Evolutionary conservation across 2,329 filamentous ascomycete species (phyloP).

Genomic region (Phialocephala sp.): DNA sequence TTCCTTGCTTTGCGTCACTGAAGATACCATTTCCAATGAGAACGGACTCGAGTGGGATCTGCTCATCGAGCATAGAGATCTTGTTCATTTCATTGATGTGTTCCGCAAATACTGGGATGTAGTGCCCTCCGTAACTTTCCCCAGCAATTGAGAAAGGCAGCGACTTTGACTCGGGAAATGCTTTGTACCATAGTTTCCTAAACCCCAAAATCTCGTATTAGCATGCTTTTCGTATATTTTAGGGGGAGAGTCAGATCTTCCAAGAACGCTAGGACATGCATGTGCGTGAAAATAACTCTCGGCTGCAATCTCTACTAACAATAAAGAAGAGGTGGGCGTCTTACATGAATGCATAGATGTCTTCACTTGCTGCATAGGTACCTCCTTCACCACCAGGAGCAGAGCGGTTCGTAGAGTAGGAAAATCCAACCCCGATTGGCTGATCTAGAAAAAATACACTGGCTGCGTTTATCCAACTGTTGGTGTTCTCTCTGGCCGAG

Average conservation of each 20-base stretch:
- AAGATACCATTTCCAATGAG: conserved; percentile 62
- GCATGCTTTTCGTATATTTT: neutral
- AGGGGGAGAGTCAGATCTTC: neutral
- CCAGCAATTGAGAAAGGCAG: conserved; percentile 48
- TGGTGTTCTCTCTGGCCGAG: conserved; percentile 45
- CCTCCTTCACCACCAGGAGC: conserved; percentile 26
- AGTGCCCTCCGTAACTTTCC: conserved; percentile 36
- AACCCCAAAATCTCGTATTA: neutral
- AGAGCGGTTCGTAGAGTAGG: conserved; percentile 39
- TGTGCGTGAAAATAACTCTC: neutral
- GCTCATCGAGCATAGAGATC: conserved; percentile 44
- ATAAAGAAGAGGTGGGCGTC: neutral
- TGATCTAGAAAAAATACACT: conserved; percentile 48
- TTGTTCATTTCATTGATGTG: conserved; percentile 33
- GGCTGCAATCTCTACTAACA: neutral
- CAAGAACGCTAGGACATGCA: neutral
- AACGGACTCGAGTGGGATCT: conserved; percentile 53
- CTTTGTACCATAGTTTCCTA: conserved; percentile 39
- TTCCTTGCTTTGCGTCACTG: conserved; percentile 57
- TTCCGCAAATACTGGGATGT: conserved; percentile 48
- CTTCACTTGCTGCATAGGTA: conserved; percentile 33
- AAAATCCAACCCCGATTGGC: conserved; percentile 48
- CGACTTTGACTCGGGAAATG: conserved; percentile 49
- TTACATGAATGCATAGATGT: conserved; percentile 36
- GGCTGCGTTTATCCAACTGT: conserved; percentile 47